Conservation (phyloP, 2,329 filamentous ascomycete species). For the Nemania bipapillata region DNA sequence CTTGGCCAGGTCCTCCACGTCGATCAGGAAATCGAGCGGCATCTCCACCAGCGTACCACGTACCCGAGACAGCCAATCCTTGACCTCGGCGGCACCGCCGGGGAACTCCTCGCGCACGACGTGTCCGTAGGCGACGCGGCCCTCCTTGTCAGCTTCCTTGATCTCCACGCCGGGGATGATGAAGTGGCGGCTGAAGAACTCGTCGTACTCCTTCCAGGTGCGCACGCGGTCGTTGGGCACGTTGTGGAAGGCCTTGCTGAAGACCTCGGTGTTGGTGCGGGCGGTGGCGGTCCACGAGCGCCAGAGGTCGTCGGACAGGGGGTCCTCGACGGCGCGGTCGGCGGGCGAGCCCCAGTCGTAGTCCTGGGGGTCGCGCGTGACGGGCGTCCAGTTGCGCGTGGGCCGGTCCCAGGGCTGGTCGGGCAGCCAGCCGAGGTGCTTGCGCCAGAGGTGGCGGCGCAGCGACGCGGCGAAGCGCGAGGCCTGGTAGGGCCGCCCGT, state of each 20-base stretch:
- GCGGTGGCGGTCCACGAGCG: slow-evolving; percentile 79
- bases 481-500: slow-evolving; percentile 75
- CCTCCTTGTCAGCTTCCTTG: slow-evolving; percentile 54
- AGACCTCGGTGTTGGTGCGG: slow-evolving; percentile 80
- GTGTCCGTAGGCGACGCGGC: slow-evolving; percentile 81
- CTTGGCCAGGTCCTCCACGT: slow-evolving; percentile 84
- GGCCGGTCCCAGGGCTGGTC: slow-evolving; percentile 75
- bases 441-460: slow-evolving; percentile 86
- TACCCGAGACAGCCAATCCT: slow-evolving; percentile 73
- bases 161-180: slow-evolving; percentile 62
- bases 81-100: slow-evolving; percentile 77
- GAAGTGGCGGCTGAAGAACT: slow-evolving; percentile 76
- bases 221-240: slow-evolving; percentile 75
- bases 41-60: slow-evolving; percentile 85
- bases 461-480: slow-evolving; percentile 81
- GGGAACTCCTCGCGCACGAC: slow-evolving; percentile 82
- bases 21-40: slow-evolving; percentile 86
- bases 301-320: slow-evolving; percentile 74
- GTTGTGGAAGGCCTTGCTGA: slow-evolving; percentile 82
- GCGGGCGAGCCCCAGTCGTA: slow-evolving; percentile 76
- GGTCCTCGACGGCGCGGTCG: slow-evolving; percentile 77
- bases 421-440: slow-evolving; percentile 86
- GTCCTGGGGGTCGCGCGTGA: slow-evolving; percentile 74
- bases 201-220: slow-evolving; percentile 78
- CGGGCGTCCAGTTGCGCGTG: slow-evolving; percentile 80